Base-by-base conservation (phyloP, 1,139 yeast species). In the Candida sp. region DNA sequence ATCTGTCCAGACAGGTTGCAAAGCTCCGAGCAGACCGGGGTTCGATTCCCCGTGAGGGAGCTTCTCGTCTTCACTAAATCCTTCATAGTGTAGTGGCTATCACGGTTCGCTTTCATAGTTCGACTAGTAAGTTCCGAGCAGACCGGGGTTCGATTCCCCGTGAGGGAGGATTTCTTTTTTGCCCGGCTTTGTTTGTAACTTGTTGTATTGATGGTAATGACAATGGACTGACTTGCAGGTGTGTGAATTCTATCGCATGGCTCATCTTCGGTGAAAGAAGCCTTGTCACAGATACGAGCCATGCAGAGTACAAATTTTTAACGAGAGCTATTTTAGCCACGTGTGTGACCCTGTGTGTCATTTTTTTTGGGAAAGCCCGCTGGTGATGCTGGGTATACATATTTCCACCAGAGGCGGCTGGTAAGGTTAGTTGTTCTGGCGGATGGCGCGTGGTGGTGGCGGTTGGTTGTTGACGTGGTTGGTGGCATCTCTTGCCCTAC, bases 101-200 rank as follows among this genome's bases (percentile, higher is more conserved):
- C 45, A 42, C 45, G 45, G 45, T 42, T 42, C 45, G 45, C 45
- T 42, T 42, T 42, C 45, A 42, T 8, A 23, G 11, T 33, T 25
- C 3, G 26, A 22, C 26, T 11, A 26, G 32, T 32, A 34, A 42
- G 45, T 11, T 8, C 45, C 45, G 45, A 42, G 45, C 45, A 42
- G n/a, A 42, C 45, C 45, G 45, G 45, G 45, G 45, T 42, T 42
- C 45, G 45, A 42, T 42, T 42, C 45, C 45, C 45, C 45, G 45
- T 25, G 9, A 7, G 8, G 40, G 45, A 34, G 35, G 45, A 3
- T 32, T 30, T 27, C 7, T 28, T 33, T 42, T 42, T 41, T 42
- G n/a, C n/a, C n/a, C n/a, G n/a, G n/a, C 17, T 17, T 17, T 34
- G 23, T 12, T 12, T 34, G 38, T 12, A 17, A 33, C 17, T n/a